Evolutionary conservation across 495 filamentous ascomycete species (phyloP), one percentile per base, ranked within the genome.

Genomic region (Aspergillus egyptiacus): DNA sequence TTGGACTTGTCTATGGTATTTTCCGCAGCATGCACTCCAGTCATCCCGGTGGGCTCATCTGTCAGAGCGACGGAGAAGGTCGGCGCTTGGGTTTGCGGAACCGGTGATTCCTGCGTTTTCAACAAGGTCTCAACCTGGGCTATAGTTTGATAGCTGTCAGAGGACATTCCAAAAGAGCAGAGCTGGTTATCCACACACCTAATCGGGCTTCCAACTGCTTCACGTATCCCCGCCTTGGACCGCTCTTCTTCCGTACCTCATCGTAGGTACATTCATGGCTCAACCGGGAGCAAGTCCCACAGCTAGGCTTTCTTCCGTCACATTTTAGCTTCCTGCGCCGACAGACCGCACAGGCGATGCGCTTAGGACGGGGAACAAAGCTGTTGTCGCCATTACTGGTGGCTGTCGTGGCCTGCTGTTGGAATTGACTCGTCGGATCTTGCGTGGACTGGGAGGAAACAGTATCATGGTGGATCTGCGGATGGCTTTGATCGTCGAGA

Each of bases 321-420:
- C 84, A 87, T 66, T 86, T 85, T 41, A 98, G 72, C 63, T 98
- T 98, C 59, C 93, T 79, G 64, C 91, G 93, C 57, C 93, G 78
- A 61, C 93, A 99, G 36, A 99, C 82, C 46, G 96, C 86, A 65
- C 93, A 99, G n/a, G 93, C 93, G 54, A 97, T 89, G 58, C 93
- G 79, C 73, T 97, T 97, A 18, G 85, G 82, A 57, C 89, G 89
- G 22, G 89, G 86, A 14, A 87, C 73, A 46, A 74, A 80, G 33
- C 66, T 73, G 59, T 83, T 81, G 48, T 78, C 80, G 34, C 72
- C 75, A 39, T 72, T 68, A 30, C 60, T 60, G 52, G 69, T 57
- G 14, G 59, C 60, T 14, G 62, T 53, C 20, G 67, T 55, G 13
- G 59, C 53, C 22, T 68, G 59, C n/a, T n/a, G 31, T 36, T 40